Evolutionary conservation across 352 stramenopile genomes (phyloP).

Genomic region (Aphanomyces astaci): DNA sequence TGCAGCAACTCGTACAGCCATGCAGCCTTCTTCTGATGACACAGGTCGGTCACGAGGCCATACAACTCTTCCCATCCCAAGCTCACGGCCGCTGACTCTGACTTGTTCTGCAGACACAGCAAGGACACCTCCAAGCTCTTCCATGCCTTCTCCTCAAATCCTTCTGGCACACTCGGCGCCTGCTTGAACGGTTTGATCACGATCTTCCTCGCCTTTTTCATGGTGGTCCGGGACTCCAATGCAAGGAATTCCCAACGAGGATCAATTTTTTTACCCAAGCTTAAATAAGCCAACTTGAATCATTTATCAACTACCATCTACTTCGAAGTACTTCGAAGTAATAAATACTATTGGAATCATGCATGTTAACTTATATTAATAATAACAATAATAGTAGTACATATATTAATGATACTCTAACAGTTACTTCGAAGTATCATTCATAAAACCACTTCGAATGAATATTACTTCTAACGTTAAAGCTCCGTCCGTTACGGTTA

Average conservation of each 20-base stretch:
- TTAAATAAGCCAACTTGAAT: background rate
- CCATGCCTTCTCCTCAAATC: constrained; percentile 77
- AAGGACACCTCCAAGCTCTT: constrained; percentile 57
- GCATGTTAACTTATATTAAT: too few species aligned
- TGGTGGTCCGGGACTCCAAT: background rate
- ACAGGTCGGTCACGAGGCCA: constrained; percentile 82
- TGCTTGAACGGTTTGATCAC: constrained; percentile 81
- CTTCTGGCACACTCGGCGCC: constrained; percentile 57
- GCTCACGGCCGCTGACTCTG: constrained; percentile 40
- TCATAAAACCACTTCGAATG: too few species aligned
- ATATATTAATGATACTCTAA: too few species aligned
- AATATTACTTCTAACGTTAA: too few species aligned
- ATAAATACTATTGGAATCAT: too few species aligned
- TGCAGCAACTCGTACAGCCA: constrained; percentile 36
- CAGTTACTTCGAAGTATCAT: too few species aligned
- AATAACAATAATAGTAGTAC: too few species aligned
- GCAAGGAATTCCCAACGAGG: too few species aligned
- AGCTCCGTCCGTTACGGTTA: too few species aligned
- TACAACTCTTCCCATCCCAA: constrained; percentile 68
- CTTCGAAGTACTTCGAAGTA: too few species aligned
- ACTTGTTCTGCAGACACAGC: constrained; percentile 52
- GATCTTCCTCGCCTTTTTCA: constrained; percentile 57
- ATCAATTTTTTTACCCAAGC: too few species aligned
- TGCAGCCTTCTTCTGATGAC: constrained; percentile 88
- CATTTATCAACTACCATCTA: too few species aligned